phyloP scores from a whole-genome alignment of 768 basidiomycete genomes.

The Phlegmacium glaucopus region DNA sequence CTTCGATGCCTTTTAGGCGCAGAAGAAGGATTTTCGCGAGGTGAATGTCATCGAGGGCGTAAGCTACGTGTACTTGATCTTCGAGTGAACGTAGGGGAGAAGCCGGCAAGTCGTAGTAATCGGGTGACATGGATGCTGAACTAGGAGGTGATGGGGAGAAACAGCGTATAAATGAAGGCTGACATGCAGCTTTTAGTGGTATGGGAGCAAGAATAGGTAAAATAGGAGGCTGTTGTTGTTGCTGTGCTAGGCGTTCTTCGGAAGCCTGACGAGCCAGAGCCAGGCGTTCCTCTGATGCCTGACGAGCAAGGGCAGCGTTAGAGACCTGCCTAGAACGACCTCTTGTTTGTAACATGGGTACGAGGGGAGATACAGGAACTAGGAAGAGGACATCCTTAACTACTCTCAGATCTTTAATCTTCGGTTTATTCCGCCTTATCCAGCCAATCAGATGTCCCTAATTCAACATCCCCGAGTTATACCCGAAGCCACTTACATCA shows the following conservation, averaged over 20 bases:
- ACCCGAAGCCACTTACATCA: too few relatives aligned
- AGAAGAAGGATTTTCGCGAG: conserved; percentile 64
- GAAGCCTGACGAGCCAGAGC: neutral
- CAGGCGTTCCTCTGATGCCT: conserved; percentile 18
- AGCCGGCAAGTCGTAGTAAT: conserved; percentile 46
- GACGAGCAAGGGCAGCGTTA: conserved; percentile 14
- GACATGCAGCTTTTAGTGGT: conserved; percentile 16
- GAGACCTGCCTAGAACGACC: conserved; percentile 20
- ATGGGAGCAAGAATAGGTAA: conserved; percentile 20
- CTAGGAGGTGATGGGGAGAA: conserved; percentile 24
- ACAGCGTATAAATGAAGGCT: conserved; percentile 21
- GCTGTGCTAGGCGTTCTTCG: conserved; percentile 2
- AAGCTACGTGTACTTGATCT: conserved; percentile 66
- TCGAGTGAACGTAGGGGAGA: conserved; percentile 45
- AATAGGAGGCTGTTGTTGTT: conserved; percentile 1
- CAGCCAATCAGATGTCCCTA: neutral
- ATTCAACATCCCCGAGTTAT: neutral
- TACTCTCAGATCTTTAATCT: neutral
- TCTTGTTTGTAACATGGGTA: conserved; percentile 2
- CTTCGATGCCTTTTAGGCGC: conserved; percentile 58
- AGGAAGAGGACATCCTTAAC: neutral
- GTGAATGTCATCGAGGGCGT: conserved; percentile 64
- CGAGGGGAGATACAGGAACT: too few relatives aligned
- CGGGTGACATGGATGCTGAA: conserved; percentile 30
- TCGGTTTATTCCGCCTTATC: neutral